These are phyloP conservation scores for Pseudoperonospora humuli DNA, from an alignment of 352 stramenopile species.

Conservation along the genomic window DNA sequence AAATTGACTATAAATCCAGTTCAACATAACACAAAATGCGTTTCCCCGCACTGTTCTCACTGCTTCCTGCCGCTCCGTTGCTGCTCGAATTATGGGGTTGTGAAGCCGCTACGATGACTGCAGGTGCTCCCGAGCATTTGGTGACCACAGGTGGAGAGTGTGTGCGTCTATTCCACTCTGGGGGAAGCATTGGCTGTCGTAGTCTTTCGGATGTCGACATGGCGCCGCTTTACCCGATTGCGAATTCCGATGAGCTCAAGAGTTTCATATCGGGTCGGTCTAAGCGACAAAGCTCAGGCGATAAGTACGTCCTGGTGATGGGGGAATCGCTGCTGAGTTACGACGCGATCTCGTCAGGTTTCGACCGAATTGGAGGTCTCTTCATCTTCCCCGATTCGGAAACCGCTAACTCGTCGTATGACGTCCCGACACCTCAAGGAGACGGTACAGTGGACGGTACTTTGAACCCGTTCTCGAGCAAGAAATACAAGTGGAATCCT, in stretches of 20 bases:
- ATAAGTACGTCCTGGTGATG: constrained; percentile 63
- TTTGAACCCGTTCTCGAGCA: constrained; percentile 60
- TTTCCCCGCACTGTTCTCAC: constrained; percentile 10
- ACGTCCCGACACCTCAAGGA: constrained; percentile 49
- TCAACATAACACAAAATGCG: constrained; percentile 13
- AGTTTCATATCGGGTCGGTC: constrained; percentile 31
- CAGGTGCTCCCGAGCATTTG: constrained; percentile 58
- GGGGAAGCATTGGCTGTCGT: constrained; percentile 56
- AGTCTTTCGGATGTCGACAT: constrained; percentile 46
- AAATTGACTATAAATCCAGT: background rate
- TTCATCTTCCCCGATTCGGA: constrained; percentile 43
- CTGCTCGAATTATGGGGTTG: constrained; percentile 8
- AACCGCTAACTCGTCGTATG: constrained; percentile 42
- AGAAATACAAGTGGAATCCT: constrained; percentile 63
- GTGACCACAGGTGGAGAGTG: constrained; percentile 56
- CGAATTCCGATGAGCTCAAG: constrained; percentile 31
- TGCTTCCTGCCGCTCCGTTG: constrained; percentile 10
- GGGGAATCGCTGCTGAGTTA: constrained; percentile 46
- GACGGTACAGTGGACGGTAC: constrained; percentile 41
- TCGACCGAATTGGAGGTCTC: constrained; percentile 42
- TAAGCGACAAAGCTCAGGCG: constrained; percentile 11
- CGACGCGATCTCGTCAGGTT: constrained; percentile 21
- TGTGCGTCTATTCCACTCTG: constrained; percentile 70
- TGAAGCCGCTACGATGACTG: constrained; percentile 47
- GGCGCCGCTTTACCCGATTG: constrained; percentile 44